Conservation (phyloP, 805 yeast species). For the Candida glaebosa region DNA sequence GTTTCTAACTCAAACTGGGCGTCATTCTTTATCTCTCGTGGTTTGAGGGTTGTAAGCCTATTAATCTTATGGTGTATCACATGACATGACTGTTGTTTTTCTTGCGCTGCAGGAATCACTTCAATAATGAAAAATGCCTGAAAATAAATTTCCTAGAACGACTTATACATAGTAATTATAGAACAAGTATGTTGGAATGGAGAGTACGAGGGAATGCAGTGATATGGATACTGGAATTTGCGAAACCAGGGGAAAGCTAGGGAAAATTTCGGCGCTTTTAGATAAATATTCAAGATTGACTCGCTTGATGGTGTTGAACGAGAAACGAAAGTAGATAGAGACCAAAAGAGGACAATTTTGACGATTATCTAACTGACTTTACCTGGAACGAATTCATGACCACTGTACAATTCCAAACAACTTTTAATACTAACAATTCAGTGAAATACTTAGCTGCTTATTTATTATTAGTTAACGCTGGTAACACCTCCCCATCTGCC, state of each 20-base stretch:
- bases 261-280: no score
- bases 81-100: neutral
- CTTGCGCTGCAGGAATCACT: neutral
- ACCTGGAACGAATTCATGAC: no score
- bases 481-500: constrained; percentile 91
- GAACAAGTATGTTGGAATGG: neutral
- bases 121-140: neutral
- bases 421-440: constrained; percentile 11
- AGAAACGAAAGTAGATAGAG: no score
- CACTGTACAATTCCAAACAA: no score
- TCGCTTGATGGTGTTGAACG: no score
- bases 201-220: no score
- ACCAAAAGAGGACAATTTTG: no score
- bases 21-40: no score
- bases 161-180: neutral
- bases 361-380: no score
- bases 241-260: neutral
- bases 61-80: neutral
- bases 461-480: constrained; percentile 96
- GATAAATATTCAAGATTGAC: no score
- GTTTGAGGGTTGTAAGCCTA: neutral
- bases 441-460: constrained; percentile 99
- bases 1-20: no score
- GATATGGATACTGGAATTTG: neutral
- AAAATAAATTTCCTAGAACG: neutral